Evolutionary conservation across 495 filamentous ascomycete species (phyloP).

Genomic region (Xylaria castorea): DNA sequence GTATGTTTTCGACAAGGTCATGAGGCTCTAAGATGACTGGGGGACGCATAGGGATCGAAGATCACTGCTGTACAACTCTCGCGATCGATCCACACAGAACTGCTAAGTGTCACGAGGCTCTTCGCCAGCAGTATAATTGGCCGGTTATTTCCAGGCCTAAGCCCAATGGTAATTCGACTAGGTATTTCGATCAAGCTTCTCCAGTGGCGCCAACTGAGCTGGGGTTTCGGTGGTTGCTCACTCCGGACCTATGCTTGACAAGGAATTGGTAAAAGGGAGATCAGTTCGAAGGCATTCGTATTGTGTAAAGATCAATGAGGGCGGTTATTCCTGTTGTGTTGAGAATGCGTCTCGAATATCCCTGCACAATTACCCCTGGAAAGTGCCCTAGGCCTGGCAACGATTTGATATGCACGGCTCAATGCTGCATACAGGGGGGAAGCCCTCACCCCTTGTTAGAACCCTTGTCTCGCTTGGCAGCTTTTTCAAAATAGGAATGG

Average conservation of each 20-base stretch:
- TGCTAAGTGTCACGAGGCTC: slow-evolving; percentile 11
- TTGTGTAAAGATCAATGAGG: slow-evolving; percentile 41
- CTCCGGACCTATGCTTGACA: slow-evolving; percentile 6
- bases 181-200: neutral
- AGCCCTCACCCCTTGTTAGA: slow-evolving; percentile 18
- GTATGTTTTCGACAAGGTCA: slow-evolving; percentile 6
- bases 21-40: slow-evolving; percentile 9
- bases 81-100: neutral
- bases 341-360: slow-evolving; percentile 55
- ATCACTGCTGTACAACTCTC: slow-evolving; percentile 9
- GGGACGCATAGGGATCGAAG: slow-evolving; percentile 14
- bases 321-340: slow-evolving; percentile 43
- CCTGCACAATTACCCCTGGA: slow-evolving; percentile 37
- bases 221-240: slow-evolving; percentile 9
- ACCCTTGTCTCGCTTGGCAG: slow-evolving; percentile 31
- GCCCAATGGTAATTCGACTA: neutral
- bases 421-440: slow-evolving; percentile 23
- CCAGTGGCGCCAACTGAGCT: neutral
- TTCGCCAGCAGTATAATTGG: slow-evolving; percentile 15
- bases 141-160: neutral
- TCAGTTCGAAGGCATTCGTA: slow-evolving; percentile 35
- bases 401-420: slow-evolving; percentile 37
- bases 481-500: slow-evolving; percentile 27
- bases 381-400: slow-evolving; percentile 23
- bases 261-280: slow-evolving; percentile 37